phyloP scores from a whole-genome alignment of 1,284 basidiomycete species.

The Agaricales sp. region DNA sequence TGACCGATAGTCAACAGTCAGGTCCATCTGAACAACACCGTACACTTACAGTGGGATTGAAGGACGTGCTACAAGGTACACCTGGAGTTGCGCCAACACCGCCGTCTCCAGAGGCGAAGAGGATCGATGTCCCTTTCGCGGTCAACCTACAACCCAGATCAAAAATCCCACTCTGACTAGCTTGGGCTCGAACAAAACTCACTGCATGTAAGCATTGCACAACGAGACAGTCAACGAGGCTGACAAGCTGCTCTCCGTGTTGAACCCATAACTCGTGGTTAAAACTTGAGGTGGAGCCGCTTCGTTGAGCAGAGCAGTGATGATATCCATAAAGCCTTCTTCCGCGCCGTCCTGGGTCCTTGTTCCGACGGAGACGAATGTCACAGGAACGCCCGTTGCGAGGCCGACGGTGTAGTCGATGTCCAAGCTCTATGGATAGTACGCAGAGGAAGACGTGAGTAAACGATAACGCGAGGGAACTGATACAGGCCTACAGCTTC shows the following conservation, averaged over 20 bases:
- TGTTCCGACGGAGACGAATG: slow-evolving; percentile 33
- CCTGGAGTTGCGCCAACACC: slow-evolving; percentile 15
- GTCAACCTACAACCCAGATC: slow-evolving; percentile 11
- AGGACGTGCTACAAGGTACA: slow-evolving; percentile 11
- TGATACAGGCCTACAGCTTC: not conserved
- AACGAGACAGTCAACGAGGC: not conserved
- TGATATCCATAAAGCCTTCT: not conserved
- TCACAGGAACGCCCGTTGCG: slow-evolving; percentile 34
- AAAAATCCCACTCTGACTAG: not conserved
- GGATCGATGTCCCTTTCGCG: slow-evolving; percentile 15
- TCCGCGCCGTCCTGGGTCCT: not conserved
- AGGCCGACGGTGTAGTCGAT: slow-evolving; percentile 22
- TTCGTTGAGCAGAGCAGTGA: not conserved
- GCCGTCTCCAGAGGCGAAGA: slow-evolving; percentile 19
- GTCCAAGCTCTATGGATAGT: not conserved
- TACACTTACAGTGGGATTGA: slow-evolving; percentile 3
- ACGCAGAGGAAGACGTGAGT: not conserved
- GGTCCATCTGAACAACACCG: no score
- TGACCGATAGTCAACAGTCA: not conserved
- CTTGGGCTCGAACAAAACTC: not conserved
- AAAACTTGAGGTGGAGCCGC: not conserved
- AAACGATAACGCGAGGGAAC: not conserved
- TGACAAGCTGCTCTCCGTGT: not conserved
- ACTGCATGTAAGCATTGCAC: not conserved
- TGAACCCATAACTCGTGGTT: not conserved